These are phyloP conservation scores for Schizosaccharomyces lindneri DNA, from an alignment of 805 yeast species.

Conservation along the genomic window DNA sequence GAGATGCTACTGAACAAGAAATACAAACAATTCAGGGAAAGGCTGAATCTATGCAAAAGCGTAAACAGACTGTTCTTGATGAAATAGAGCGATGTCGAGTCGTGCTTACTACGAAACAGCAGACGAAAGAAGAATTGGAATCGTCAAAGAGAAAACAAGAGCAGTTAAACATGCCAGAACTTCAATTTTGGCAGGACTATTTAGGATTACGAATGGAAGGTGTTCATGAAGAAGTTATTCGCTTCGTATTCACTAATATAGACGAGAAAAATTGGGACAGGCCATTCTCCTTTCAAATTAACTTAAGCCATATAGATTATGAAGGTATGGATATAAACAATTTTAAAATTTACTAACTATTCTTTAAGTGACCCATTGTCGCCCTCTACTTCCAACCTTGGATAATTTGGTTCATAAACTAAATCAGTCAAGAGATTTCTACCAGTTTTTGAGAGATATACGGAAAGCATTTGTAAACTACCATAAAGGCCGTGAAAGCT, in stretches of 20 bases:
- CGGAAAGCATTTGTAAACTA: slow-evolving; percentile 9
- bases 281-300: slow-evolving; percentile 22
- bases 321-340: slow-evolving; percentile 12
- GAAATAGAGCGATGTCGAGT: neutral
- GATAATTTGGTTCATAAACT: slow-evolving; percentile 8
- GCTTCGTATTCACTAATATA: slow-evolving; percentile 25
- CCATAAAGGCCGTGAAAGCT: too few species aligned
- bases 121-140: slow-evolving; percentile 5
- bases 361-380: neutral
- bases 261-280: slow-evolving; percentile 20
- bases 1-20: slow-evolving; percentile 10
- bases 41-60: neutral
- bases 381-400: neutral
- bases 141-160: slow-evolving; percentile 19
- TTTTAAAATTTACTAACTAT: neutral
- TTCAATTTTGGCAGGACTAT: slow-evolving; percentile 25
- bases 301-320: slow-evolving; percentile 21
- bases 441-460: slow-evolving; percentile 11
- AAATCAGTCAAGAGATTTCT: slow-evolving; percentile 10
- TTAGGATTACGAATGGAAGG: slow-evolving; percentile 34
- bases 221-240: slow-evolving; percentile 21
- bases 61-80: neutral
- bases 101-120: neutral
- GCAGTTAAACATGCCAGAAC: slow-evolving; percentile 26
- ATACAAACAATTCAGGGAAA: slow-evolving; percentile 6